Evolutionary conservation across 2,329 filamentous ascomycete genomes (phyloP), one percentile per base, ranked within the genome.

Genomic region (Lecanosticta acicola): DNA sequence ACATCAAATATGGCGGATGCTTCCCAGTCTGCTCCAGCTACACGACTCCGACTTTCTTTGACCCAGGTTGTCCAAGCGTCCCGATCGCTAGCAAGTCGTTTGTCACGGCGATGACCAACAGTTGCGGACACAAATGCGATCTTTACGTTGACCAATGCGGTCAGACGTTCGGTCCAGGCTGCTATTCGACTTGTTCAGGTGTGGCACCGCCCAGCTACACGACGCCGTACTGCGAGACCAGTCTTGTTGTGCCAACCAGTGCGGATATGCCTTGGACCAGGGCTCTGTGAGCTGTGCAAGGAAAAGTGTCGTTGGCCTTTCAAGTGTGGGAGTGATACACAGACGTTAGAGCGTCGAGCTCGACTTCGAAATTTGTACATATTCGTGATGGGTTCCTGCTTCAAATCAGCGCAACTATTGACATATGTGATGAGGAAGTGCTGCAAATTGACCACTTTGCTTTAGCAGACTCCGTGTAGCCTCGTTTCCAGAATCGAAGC

Each of bases 1-100:
- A 42, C 38, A 43, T 51, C 20, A 43, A 34, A n/a, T 59, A 57
- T 34, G 57, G 57, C 10, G 54, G 51, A 29, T 61, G 59, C 44
- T 58, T 48, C 41, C 44, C 51, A 3, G 49, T 42, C 10, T 61
- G 59, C 46, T 39, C 40, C 3, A 52, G 49, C 19, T 45, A 40
- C 11, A 38, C 57, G 19, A 50, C 43, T 5, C 59, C 59, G 7
- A 50, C 50, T 8, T 61, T 54, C 44, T 52, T 48, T 5, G 42
- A 49, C 17, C 53, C 52, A 7, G 32, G 36, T 3, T 59, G 58
- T 41, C 45, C 46, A 17, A 45, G 41, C 13, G 45, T 39, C 10
- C 41, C 32, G 5, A 43, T 17, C 21, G 43, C 41, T 19, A 51
- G 44, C n/a, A 47, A 49, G 13, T 29, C 32, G 5, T 17, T 45